These are phyloP conservation scores for Diospyros lotus DNA, from an alignment of 148 eudicot genomes.

Conservation along the genomic window DNA sequence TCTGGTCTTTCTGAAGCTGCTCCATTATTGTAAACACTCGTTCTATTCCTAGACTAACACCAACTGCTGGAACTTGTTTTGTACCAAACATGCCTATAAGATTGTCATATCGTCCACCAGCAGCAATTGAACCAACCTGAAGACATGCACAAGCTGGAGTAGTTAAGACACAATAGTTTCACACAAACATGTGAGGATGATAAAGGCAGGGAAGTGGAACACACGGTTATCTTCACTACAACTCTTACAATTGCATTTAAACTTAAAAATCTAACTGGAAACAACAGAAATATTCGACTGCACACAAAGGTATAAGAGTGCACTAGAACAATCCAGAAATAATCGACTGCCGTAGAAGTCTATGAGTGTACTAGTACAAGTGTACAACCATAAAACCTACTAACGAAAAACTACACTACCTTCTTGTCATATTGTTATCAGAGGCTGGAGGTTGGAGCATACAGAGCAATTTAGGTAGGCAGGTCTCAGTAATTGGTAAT, in stretches of 20 bases:
- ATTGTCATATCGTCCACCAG: conserved; percentile 96
- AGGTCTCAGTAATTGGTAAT: not conserved
- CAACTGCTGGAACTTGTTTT: conserved; percentile 91
- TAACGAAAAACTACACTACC: not conserved
- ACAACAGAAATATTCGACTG: not conserved
- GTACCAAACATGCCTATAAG: conserved; percentile 94
- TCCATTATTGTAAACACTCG: conserved; percentile 96
- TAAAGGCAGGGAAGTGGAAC: too few species aligned
- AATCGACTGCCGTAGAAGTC: not conserved
- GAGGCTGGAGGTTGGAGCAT: not conserved
- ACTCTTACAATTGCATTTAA: not conserved
- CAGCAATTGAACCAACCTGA: conserved; percentile 98
- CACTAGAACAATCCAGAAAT: not conserved
- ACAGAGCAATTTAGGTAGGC: not conserved
- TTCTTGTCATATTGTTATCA: not conserved
- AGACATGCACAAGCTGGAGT: conserved; percentile 4
- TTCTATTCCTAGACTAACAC: conserved; percentile 92
- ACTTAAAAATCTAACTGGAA: not conserved
- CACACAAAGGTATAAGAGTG: not conserved
- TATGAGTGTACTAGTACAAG: too few species aligned
- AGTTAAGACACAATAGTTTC: not conserved
- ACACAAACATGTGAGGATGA: not conserved
- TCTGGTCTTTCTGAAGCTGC: conserved; percentile 70
- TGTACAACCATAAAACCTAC: too few species aligned
- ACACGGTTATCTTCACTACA: not conserved